A percentile compares a stretch with the other conserved stretches of the same genome.
These are phyloP conservation scores for Geotrichum europaeum DNA, from an alignment of 1,139 yeast genomes.

Conservation along the genomic window DNA sequence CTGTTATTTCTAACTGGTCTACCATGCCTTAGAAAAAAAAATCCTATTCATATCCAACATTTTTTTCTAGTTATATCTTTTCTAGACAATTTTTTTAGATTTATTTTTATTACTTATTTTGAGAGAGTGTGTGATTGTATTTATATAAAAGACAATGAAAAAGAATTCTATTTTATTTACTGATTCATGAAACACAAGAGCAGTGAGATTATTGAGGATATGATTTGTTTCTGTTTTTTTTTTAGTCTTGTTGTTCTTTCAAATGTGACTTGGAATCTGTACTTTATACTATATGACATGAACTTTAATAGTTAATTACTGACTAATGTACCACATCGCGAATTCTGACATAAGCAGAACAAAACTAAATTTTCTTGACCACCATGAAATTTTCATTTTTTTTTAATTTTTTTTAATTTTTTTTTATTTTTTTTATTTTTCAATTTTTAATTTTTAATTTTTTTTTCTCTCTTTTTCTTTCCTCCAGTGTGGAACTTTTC, in stretches of 20 bases:
- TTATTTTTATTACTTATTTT: not conserved
- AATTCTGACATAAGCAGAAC: not conserved
- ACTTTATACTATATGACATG: not conserved
- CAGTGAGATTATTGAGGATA: too few relatives aligned
- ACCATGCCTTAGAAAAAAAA: constrained; percentile 26
- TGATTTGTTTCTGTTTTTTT: too few relatives aligned
- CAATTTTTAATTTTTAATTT: not conserved
- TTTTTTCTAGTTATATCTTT: not conserved
- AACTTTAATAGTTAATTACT: not conserved
- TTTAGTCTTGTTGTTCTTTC: too few relatives aligned
- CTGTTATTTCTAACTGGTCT: constrained; percentile 24
- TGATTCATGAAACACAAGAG: not conserved
- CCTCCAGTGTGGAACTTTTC: not conserved
- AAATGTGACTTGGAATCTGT: not conserved
- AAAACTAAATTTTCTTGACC: not conserved
- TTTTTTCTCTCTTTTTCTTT: not conserved
- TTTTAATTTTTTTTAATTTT: not conserved
- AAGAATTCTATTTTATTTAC: not conserved
- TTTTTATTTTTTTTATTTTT: not conserved
- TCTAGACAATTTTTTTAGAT: not conserved
- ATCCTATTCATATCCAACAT: not conserved
- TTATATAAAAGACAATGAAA: not conserved
- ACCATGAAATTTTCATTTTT: not conserved
- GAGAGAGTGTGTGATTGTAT: not conserved
- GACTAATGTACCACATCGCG: not conserved